These are phyloP conservation scores for Phytophthora hybrid DNA, from an alignment of 352 stramenopile species.

Conservation along the genomic window DNA sequence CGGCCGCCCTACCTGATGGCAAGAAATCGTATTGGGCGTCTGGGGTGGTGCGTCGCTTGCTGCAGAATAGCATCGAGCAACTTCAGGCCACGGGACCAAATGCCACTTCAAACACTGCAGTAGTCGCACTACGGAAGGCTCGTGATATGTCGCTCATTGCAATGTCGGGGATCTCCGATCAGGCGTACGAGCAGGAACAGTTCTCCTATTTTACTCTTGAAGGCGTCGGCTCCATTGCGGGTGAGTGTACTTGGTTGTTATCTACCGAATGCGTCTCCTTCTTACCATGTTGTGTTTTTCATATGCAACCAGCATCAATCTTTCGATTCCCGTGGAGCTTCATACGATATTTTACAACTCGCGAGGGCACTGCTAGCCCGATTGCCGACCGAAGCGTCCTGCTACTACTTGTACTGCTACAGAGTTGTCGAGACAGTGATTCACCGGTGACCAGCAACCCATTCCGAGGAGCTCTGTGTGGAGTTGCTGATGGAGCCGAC, in stretches of 20 bases:
- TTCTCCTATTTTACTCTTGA: slow-evolving; percentile 81
- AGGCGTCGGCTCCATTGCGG: slow-evolving; percentile 66
- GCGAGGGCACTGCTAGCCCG: slow-evolving; percentile 58
- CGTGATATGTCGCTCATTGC: slow-evolving; percentile 67
- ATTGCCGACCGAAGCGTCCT: slow-evolving; percentile 75
- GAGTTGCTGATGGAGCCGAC: slow-evolving; percentile 41
- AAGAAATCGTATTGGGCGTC: slow-evolving; percentile 63
- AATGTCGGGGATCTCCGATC: slow-evolving; percentile 59
- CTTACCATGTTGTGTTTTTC: slow-evolving; percentile 12
- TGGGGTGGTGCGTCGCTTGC: slow-evolving; percentile 59
- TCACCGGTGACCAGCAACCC: slow-evolving; percentile 56
- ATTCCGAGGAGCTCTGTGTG: slow-evolving; percentile 65
- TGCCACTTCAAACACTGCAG: slow-evolving; percentile 44
- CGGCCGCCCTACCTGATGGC: slow-evolving; percentile 30
- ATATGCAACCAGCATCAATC: slow-evolving; percentile 52
- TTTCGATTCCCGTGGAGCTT: slow-evolving; percentile 73
- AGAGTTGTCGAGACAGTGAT: slow-evolving; percentile 71
- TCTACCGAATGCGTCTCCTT: neutral
- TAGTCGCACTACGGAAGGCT: slow-evolving; percentile 53
- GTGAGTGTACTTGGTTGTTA: slow-evolving; percentile 39
- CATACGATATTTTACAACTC: slow-evolving; percentile 72
- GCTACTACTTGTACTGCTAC: slow-evolving; percentile 72
- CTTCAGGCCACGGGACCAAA: slow-evolving; percentile 43
- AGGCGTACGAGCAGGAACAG: slow-evolving; percentile 57
- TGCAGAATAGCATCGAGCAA: slow-evolving; percentile 72